Evolutionary conservation across 495 filamentous ascomycete species (phyloP).

Genomic region (Chaetomidium leptoderma): DNA sequence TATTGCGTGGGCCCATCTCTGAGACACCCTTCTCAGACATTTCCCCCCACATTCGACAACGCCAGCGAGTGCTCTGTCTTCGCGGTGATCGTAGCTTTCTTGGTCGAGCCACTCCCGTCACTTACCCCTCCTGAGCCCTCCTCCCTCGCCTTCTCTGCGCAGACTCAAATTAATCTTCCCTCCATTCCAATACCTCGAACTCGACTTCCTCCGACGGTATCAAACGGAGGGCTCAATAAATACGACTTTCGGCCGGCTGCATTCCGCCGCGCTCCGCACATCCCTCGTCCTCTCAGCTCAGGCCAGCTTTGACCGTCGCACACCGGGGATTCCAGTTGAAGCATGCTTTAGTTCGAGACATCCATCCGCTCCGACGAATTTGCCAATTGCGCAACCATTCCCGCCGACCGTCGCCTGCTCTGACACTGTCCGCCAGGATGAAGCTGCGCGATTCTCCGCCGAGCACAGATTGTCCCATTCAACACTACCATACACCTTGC

Average conservation of each 20-base stretch:
- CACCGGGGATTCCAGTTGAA: constrained; percentile 9
- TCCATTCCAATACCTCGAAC: constrained; percentile 1
- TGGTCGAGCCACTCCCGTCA: neutral
- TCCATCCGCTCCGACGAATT: constrained; percentile 13
- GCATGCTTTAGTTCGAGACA: constrained; percentile 29
- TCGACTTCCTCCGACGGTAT: no score
- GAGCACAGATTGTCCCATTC: constrained; percentile 9
- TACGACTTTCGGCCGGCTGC: neutral
- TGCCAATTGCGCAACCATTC: constrained; percentile 10
- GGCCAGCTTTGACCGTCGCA: neutral
- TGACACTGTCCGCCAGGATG: constrained; percentile 27
- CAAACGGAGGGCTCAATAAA: neutral
- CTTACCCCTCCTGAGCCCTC: neutral
- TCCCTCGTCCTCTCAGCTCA: neutral
- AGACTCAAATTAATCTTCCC: neutral
- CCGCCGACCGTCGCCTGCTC: constrained; percentile 12
- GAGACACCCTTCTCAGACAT: constrained; percentile 9
- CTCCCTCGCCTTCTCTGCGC: neutral
- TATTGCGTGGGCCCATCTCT: constrained; percentile 1
- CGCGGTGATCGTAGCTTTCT: neutral
- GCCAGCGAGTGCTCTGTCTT: neutral
- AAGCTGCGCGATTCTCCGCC: constrained; percentile 16
- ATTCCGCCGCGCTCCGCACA: constrained; percentile 3
- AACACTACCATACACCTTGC: constrained; percentile 1
- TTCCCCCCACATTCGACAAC: neutral